These are phyloP conservation scores for Gnaphalium uliginosum DNA, from an alignment of 129 eudicot genomes.

Conservation along the genomic window DNA sequence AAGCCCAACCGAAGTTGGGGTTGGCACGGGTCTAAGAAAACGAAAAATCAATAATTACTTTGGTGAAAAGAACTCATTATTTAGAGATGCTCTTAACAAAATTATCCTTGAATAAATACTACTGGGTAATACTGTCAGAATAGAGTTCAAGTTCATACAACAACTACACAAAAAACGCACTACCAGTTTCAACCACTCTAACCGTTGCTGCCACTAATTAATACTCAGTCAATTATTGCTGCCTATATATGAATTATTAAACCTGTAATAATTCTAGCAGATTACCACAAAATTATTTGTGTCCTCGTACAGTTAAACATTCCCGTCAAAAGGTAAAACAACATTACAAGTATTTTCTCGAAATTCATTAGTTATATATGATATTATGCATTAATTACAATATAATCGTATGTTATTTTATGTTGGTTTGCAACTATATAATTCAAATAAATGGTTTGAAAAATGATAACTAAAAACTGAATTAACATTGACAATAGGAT, in stretches of 20 bases:
- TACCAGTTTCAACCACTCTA: slow-evolving; percentile 7
- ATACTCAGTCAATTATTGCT: not conserved
- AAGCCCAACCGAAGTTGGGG: too few relatives aligned
- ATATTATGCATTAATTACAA: too few relatives aligned
- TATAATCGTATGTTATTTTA: not conserved
- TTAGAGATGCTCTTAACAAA: too few relatives aligned
- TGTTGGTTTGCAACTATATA: not conserved
- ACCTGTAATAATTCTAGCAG: not conserved
- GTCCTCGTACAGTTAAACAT: not conserved
- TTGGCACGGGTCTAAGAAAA: too few relatives aligned
- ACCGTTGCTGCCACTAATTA: not conserved
- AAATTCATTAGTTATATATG: too few relatives aligned
- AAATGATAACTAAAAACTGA: not conserved
- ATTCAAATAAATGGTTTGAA: not conserved
- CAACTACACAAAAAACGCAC: not conserved
- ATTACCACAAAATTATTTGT: not conserved
- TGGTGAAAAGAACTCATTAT: too few relatives aligned
- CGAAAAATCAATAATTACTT: too few relatives aligned
- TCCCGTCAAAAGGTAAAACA: not conserved
- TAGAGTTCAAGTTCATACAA: too few relatives aligned
- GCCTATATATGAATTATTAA: not conserved
- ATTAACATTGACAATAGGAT: not conserved
- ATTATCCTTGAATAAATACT: too few relatives aligned
- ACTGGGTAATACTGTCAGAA: too few relatives aligned
- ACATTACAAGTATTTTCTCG: not conserved